Evolutionary conservation across 2,329 filamentous ascomycete genomes (phyloP), one percentile per base, ranked within the genome.

Genomic region (Neofusicoccum sp.): DNA sequence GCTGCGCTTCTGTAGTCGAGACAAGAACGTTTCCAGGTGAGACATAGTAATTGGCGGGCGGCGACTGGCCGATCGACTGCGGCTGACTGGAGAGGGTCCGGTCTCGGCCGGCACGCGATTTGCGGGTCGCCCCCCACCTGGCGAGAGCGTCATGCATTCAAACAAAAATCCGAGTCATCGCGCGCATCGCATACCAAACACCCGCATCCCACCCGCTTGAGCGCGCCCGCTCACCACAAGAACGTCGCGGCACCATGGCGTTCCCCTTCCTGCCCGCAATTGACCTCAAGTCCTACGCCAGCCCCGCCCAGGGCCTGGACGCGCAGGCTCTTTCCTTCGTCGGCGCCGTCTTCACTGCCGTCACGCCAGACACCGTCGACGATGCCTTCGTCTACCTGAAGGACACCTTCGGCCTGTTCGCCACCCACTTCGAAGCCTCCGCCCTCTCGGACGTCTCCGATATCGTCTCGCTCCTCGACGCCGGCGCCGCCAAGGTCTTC

Each of bases 401-500:
- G 61, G 76, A 83, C 58, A 84, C 87, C 45, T 83, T 87, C 66
- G 79, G 81, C 61, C 76, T 77, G 7, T 83, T 86, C 60, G 76
- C 82, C 67, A 85, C 91, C 67, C 93, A 90, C 74, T 85, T 97
- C 68, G 92, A 97, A 70, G 92, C 88, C 56, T 89, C 90, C 4
- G 79, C 79, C 28, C 82, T 98, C 43, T 76, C 85, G 36, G 87
- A 87, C 9, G 80, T 82, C 62, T 89, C 93, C 68, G 90, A 96
- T 67, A 82, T 98, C 39, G 79, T 94, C 61, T 85, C 90, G 50
- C 83, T 98, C 39, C 86, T 99, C 62, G 91, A 99, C 75, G 86
- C 88, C 67, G 95, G 95, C 64, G 92, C 93, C 6, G 86, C 88
- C 59, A 95, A 89, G 74, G 89, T 95, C 66, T 95, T 98, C 75